Percentiles rank a stretch among this genome's conserved stretches.
phyloP scores from a whole-genome alignment of 768 basidiomycete species.

The Suillus sp. region DNA sequence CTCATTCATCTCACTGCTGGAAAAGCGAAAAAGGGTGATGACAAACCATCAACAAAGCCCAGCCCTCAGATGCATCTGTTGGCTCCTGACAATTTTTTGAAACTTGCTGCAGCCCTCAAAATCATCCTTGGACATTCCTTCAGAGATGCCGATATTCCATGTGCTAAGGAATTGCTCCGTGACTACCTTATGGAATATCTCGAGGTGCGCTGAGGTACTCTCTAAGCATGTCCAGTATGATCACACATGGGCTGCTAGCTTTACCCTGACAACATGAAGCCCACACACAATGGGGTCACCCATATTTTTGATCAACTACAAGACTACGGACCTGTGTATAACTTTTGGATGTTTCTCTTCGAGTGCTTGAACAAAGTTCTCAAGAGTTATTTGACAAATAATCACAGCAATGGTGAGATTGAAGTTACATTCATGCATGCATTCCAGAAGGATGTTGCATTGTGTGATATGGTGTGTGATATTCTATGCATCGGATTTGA shows the following conservation, averaged over 20 bases:
- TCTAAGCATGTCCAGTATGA: neutral
- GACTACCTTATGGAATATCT: neutral
- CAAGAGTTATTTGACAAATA: no score
- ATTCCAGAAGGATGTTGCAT: constrained; percentile 10
- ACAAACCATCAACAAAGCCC: neutral
- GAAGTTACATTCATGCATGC: neutral
- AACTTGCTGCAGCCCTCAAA: neutral
- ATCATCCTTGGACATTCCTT: neutral
- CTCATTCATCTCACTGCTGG: neutral
- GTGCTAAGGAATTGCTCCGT: neutral
- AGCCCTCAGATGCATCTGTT: neutral
- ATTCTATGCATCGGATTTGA: neutral
- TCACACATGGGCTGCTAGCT: neutral
- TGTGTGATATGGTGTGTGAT: constrained; percentile 20
- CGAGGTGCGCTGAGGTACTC: neutral
- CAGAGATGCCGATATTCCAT: neutral
- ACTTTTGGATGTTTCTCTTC: neutral
- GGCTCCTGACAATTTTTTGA: neutral
- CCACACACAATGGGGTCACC: neutral
- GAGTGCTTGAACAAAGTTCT: no score
- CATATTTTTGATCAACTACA: constrained; percentile 17
- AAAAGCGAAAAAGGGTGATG: neutral
- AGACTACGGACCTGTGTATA: constrained; percentile 33
- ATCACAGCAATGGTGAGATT: neutral
- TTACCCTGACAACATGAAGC: neutral